Base-by-base conservation (phyloP, 768 basidiomycete genomes). In the Rhizopogon vinicolor region DNA sequence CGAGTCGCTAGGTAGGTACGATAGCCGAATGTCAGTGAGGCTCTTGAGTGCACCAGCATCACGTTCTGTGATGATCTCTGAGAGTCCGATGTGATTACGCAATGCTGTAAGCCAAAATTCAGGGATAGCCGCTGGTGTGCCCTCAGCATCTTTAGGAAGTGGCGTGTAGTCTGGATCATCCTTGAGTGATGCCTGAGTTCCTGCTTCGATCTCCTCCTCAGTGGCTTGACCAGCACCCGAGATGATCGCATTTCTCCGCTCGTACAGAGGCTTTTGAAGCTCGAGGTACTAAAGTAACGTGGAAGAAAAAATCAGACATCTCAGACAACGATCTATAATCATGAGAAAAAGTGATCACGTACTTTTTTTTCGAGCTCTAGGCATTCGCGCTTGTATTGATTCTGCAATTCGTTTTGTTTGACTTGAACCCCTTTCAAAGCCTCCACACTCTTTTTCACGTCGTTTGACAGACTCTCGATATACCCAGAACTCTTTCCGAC, bases 101-200 rank as follows among this genome's bases (percentile, higher is more conserved):
- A 98, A 79, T 3, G 94, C 93, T 1, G 97, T 98, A 63, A 97
- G 85, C 96, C 96, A 99, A 81, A 99, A 99, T 64, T 96, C 89
- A 51, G 95, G 92, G 62, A 99, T 91, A 51, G 65, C 62, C 45
- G 49, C 77, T 58, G 63, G 69, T 39, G 74, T 72, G 13, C 71
- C 73, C 1, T 77, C 66, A 35, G 71, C 64, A 55, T 81, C 84
- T 57, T 76, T 79, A 52, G 84, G 74, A 13, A 92, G 77, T 18
- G 83, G 77, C 28, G 75, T 75, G 72, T 89, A 87, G 0, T 86
- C 79, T 29, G 79, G 83, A 60, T 94, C 86, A 51, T 91, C 91
- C 67, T 95, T 88, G 60, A 79, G 66, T 3, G 86, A 84, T 51
- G 82, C 79, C 54, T 83, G 75, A 64, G 89, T 81, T 40, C 96